phyloP scores from a whole-genome alignment of 2,329 filamentous ascomycete species.

The Exophiala lecanii-corni region DNA sequence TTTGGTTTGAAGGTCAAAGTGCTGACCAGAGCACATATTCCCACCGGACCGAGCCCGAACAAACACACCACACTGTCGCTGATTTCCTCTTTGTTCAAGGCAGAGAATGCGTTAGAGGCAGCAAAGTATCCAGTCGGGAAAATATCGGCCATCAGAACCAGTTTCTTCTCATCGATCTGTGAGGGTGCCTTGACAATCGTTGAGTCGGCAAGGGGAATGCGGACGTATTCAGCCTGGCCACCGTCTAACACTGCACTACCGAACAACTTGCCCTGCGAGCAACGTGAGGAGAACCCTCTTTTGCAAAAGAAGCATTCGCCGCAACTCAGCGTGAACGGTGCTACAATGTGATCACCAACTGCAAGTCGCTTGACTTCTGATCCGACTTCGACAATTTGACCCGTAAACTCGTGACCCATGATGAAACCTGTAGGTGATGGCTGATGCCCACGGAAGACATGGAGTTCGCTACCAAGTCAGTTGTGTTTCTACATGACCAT shows the following conservation, averaged over 20 bases:
- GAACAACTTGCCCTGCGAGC: conserved; percentile 65
- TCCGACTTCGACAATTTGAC: conserved; percentile 65
- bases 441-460: conserved; percentile 79
- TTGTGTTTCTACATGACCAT: neutral
- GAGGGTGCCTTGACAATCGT: conserved; percentile 67
- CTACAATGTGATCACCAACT: conserved; percentile 72
- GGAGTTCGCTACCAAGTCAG: conserved; percentile 61
- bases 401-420: conserved; percentile 80
- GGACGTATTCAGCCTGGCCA: conserved; percentile 74
- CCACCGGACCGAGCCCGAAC: conserved; percentile 82
- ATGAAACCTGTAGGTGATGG: conserved; percentile 60
- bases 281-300: conserved; percentile 70
- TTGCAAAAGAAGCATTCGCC: conserved; percentile 80
- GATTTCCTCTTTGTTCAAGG: neutral
- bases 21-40: conserved; percentile 67
- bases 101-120: conserved; percentile 4
- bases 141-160: conserved; percentile 88
- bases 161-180: conserved; percentile 57
- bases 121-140: conserved; percentile 67
- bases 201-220: conserved; percentile 73
- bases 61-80: conserved; percentile 55
- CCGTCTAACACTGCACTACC: conserved; percentile 67
- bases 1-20: conserved; percentile 19
- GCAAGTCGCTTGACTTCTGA: conserved; percentile 63
- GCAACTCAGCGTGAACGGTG: conserved; percentile 68